Evolutionary conservation across 495 filamentous ascomycete genomes (phyloP).

Genomic region (Pyrenula aspistea): DNA sequence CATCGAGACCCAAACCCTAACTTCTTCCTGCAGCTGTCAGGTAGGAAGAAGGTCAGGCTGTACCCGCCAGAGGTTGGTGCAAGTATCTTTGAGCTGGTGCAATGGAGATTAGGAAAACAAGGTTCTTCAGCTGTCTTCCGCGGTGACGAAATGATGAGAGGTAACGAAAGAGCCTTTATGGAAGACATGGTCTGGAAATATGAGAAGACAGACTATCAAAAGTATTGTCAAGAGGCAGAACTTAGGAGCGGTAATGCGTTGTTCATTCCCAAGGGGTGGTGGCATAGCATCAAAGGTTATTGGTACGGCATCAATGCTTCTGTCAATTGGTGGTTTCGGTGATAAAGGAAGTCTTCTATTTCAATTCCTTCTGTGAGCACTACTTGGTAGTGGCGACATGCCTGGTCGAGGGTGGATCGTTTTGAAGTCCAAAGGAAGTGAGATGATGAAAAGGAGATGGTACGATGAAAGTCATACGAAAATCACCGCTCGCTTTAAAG

Average conservation of each 20-base stretch:
- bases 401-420: no score
- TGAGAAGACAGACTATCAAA: constrained; percentile 16
- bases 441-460: background rate
- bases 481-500: background rate
- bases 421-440: background rate
- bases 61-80: constrained; percentile 48
- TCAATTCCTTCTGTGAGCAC: no score
- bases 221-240: constrained; percentile 36
- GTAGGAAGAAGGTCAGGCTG: constrained; percentile 62
- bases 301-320: constrained; percentile 53
- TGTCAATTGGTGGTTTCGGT: constrained; percentile 93
- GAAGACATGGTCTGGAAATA: constrained; percentile 60
- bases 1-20: constrained; percentile 94
- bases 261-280: constrained; percentile 90
- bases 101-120: constrained; percentile 28
- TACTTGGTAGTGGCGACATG: no score
- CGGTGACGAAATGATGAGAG: constrained; percentile 90
- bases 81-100: constrained; percentile 45
- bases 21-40: constrained; percentile 72
- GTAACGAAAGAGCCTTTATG: constrained; percentile 50
- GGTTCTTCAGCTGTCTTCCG: constrained; percentile 43
- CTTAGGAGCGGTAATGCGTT: constrained; percentile 58
- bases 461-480: background rate
- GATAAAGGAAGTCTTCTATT: constrained; percentile 4
- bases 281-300: constrained; percentile 80